Percentiles rank a stretch among this genome's conserved stretches.
These are phyloP conservation scores for Erodium trifolium DNA, from an alignment of 441 rosid genomes.

Conservation along the genomic window DNA sequence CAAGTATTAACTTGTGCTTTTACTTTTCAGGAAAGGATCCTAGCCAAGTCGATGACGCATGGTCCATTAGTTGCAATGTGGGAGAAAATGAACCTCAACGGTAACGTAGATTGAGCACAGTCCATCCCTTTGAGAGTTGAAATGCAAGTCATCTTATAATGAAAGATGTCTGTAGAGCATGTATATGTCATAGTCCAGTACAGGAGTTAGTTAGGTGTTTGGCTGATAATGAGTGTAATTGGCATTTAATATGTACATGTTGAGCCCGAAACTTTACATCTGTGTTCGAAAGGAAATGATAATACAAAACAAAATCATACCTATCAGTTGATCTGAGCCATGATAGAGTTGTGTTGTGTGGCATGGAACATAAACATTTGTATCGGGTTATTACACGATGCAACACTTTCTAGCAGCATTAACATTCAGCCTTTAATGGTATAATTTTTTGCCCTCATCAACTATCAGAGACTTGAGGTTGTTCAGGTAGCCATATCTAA, in stretches of 20 bases:
- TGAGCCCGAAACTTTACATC: background rate
- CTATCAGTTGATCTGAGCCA: no score
- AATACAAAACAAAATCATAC: no score
- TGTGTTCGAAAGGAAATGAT: background rate
- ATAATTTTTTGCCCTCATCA: no score
- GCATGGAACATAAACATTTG: no score
- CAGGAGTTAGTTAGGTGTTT: slow-evolving; percentile 5
- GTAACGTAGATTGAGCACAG: slow-evolving; percentile 9
- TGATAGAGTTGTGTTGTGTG: no score
- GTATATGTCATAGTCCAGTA: background rate
- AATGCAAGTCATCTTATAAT: background rate
- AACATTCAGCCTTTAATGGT: no score
- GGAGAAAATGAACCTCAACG: slow-evolving; percentile 14
- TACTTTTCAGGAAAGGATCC: slow-evolving; percentile 36
- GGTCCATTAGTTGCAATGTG: slow-evolving; percentile 23
- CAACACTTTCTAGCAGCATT: no score
- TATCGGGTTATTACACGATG: no score
- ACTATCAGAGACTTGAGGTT: no score
- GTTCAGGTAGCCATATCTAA: no score
- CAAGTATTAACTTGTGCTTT: slow-evolving; percentile 15
- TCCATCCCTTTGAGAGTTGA: background rate
- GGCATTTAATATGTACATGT: background rate
- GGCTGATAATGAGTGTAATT: background rate
- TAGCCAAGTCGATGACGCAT: slow-evolving; percentile 23
- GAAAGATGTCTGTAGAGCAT: background rate